Conservation (phyloP, 345 rosid genomes). For the Arabidopsis suecica region DNA sequence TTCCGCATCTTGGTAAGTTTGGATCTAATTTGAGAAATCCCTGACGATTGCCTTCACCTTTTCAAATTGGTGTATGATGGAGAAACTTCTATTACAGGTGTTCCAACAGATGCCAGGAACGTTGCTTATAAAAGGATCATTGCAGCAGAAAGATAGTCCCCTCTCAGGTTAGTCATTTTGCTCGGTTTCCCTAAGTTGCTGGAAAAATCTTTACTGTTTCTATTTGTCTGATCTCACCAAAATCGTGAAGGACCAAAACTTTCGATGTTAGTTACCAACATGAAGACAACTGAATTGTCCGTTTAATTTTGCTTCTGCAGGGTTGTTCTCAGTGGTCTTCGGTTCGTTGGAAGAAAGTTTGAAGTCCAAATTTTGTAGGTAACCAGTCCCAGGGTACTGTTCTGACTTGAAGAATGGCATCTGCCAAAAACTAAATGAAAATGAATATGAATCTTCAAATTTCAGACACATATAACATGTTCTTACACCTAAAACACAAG, state of each 20-base stretch:
- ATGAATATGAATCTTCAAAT: constrained; percentile 4
- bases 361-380: constrained; percentile 56
- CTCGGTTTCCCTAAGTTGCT: constrained; percentile 1
- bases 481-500: constrained; percentile 9
- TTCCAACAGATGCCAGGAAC: constrained; percentile 89
- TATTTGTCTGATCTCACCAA: neutral
- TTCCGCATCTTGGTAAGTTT: constrained; percentile 62
- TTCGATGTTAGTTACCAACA: neutral
- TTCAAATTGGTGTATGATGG: constrained; percentile 16
- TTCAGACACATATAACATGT: constrained; percentile 17
- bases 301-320: constrained; percentile 49
- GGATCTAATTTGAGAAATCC: constrained; percentile 15
- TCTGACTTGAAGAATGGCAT: constrained; percentile 14
- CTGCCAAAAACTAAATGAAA: neutral
- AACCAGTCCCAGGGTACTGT: constrained; percentile 5
- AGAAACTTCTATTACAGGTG: constrained; percentile 50
- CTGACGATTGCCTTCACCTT: neutral
- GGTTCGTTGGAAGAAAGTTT: constrained; percentile 58
- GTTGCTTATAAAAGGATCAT: constrained; percentile 77
- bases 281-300: constrained; percentile 9
- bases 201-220: neutral
- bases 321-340: constrained; percentile 60
- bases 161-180: constrained; percentile 55
- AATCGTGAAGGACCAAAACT: neutral
- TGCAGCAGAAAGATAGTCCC: constrained; percentile 58